A percentile compares a stretch with the other conserved stretches of the same genome.
Evolutionary conservation across 257 asterid species (phyloP).

Genomic region (Solanum etuberosum): DNA sequence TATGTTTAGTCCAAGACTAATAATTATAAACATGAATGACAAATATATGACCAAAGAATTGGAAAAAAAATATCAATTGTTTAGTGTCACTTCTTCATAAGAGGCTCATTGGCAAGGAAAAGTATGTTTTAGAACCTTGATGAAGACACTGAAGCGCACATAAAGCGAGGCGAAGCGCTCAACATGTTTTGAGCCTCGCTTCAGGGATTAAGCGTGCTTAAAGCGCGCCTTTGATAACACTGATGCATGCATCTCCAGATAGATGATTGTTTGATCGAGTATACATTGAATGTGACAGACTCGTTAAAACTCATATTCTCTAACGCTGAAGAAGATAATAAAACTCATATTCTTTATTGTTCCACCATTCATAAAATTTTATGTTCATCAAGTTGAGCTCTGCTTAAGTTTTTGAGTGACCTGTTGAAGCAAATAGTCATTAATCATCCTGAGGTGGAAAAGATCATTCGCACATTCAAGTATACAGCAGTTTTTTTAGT

Average conservation of each 20-base stretch:
- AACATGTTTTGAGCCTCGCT: too few species aligned
- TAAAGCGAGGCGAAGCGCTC: too few species aligned
- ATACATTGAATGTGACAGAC: background rate
- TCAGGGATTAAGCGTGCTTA: too few species aligned
- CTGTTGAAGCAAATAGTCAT: background rate
- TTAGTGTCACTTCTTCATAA: too few species aligned
- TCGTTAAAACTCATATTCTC: background rate
- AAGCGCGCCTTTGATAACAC: too few species aligned
- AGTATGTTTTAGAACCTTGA: too few species aligned
- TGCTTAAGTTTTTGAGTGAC: background rate
- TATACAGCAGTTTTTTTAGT: background rate
- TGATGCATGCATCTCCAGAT: background rate
- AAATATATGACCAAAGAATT: too few species aligned
- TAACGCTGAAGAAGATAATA: background rate
- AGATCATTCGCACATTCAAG: background rate
- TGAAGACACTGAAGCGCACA: too few species aligned
- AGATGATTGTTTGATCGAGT: background rate
- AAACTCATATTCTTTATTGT: background rate
- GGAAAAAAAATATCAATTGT: too few species aligned
- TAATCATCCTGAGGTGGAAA: background rate
- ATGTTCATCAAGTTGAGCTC: background rate
- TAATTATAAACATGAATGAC: too few species aligned
- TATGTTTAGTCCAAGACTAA: too few species aligned
- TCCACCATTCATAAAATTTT: background rate
- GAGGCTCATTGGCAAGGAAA: too few species aligned